A percentile compares a stretch with the other conserved stretches of the same genome.
phyloP scores from a whole-genome alignment of 2,329 filamentous ascomycete species.

The Monilinia laxa region DNA sequence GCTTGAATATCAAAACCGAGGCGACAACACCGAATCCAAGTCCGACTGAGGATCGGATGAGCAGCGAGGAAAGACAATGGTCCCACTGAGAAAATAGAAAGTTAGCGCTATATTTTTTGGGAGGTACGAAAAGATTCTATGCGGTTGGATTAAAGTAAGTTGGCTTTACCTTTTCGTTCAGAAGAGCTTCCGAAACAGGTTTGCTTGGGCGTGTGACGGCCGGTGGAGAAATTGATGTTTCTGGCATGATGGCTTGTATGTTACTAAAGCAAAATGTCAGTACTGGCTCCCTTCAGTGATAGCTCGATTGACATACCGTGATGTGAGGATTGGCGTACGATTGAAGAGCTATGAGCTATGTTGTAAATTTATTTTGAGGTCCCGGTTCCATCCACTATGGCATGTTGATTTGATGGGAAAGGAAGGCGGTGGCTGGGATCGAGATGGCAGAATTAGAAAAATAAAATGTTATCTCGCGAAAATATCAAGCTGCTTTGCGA shows the following conservation, averaged over 20 bases:
- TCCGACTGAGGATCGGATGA: slow-evolving; percentile 94
- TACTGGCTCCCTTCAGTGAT: not conserved
- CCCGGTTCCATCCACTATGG: slow-evolving; percentile 23
- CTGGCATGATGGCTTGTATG: slow-evolving; percentile 33
- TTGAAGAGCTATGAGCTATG: slow-evolving; percentile 21
- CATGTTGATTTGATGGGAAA: slow-evolving; percentile 9
- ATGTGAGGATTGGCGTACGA: slow-evolving; percentile 22
- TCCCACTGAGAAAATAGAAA: slow-evolving; percentile 70
- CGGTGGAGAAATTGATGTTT: slow-evolving; percentile 45
- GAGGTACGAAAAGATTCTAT: not conserved
- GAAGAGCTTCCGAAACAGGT: slow-evolving; percentile 93
- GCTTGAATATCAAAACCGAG: slow-evolving; percentile 96
- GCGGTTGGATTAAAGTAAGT: not conserved
- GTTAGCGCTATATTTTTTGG: slow-evolving; percentile 24
- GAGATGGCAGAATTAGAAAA: slow-evolving; percentile 12
- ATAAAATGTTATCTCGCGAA: slow-evolving; percentile 17
- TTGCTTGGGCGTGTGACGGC: slow-evolving; percentile 64
- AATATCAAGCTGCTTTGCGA: slow-evolving; percentile 5
- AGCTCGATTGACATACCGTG: slow-evolving; percentile 27
- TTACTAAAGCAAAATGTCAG: slow-evolving; percentile 19
- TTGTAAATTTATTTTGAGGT: slow-evolving; percentile 24
- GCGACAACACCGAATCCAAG: slow-evolving; percentile 98
- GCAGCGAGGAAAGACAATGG: slow-evolving; percentile 92
- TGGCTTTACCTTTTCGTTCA: slow-evolving; percentile 88
- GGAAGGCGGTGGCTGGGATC: not conserved